Evolutionary conservation across 805 yeast species (phyloP).

Genomic region (Ogataea angusta): DNA sequence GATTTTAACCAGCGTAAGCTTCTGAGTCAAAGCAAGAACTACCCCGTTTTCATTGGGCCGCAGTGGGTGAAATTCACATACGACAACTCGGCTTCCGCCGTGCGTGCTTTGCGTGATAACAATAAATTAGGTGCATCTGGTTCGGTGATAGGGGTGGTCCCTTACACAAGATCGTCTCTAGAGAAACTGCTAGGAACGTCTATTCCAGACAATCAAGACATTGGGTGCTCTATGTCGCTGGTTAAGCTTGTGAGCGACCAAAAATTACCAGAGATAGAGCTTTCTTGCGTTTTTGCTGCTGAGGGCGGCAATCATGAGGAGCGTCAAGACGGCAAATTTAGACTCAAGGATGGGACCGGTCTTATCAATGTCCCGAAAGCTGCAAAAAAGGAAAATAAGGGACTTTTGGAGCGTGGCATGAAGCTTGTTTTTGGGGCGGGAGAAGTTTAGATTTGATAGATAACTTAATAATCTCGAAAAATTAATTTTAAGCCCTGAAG

Average conservation of each 20-base stretch:
- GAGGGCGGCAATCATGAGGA: conserved; percentile 13
- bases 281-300: conserved; percentile 13
- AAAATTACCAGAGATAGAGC: conserved; percentile 11
- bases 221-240: conserved; percentile 38
- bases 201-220: conserved; percentile 43
- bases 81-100: conserved; percentile 68
- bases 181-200: conserved; percentile 53
- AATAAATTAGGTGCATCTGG: conserved; percentile 66
- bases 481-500: background rate
- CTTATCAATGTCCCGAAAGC: conserved; percentile 32
- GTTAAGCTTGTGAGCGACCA: conserved; percentile 14
- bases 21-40: conserved; percentile 25
- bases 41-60: conserved; percentile 78
- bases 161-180: conserved; percentile 58
- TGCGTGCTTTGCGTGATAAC: conserved; percentile 81
- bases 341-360: conserved; percentile 41
- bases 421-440: conserved; percentile 23
- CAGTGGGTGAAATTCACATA: conserved; percentile 92
- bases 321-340: conserved; percentile 23
- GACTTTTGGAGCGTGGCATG: conserved; percentile 14
- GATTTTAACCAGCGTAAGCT: conserved; percentile 46
- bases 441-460: conserved; percentile 11
- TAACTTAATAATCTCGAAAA: background rate
- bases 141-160: conserved; percentile 58
- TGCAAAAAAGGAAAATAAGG: conserved; percentile 14